Evolutionary conservation across 331 rosid species (phyloP), one percentile per base, ranked within the genome.

Genomic region (Acacia pycnantha): DNA sequence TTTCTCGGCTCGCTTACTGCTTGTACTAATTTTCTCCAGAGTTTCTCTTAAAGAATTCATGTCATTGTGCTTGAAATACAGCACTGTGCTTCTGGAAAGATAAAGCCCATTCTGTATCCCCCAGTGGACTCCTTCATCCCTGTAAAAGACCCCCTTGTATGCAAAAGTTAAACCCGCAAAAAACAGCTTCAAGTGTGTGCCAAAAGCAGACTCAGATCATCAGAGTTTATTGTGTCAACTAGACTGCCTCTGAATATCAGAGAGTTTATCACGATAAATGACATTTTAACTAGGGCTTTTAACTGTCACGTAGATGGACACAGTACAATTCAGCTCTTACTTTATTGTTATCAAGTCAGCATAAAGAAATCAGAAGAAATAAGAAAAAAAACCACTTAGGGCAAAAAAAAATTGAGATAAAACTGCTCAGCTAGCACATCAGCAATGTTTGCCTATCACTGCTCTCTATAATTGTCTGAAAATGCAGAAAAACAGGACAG

Each of bases 71-170:
- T 92, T 96, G 83, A 92, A 96, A 82, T 94, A 92, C 81, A 94
- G 90, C 77, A 96, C 89, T 43, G 90, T 94, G 89, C 98, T 96
- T 87, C 98, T 88, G 66, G 99, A 96, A 87, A 96, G 99, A 88
- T 90, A 72, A 64, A 96, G 94, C 68, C 99, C 98, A 86, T 96
- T 96, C 82, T 96, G 99, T 82, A 94, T 94, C 82, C 98, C 98
- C 99, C 99, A 96, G 82, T 96, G 99, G 61, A 94, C 99, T 77
- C 98, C 99, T 81, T 96, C 99, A 35, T 96, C 99, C 80, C 98
- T 96, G 87, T 56, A 85, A 87, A 77, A 73, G 77, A 68, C 35
- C 66, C 9, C 29, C 10, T 67, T 58, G 35, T 40, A 21, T 62
- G 54, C 71, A 14, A 72, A 85, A 73, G 62, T 13, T 56, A 70